Conservation (phyloP, 208 protist genomes). For the Lotmaria passim region DNA sequence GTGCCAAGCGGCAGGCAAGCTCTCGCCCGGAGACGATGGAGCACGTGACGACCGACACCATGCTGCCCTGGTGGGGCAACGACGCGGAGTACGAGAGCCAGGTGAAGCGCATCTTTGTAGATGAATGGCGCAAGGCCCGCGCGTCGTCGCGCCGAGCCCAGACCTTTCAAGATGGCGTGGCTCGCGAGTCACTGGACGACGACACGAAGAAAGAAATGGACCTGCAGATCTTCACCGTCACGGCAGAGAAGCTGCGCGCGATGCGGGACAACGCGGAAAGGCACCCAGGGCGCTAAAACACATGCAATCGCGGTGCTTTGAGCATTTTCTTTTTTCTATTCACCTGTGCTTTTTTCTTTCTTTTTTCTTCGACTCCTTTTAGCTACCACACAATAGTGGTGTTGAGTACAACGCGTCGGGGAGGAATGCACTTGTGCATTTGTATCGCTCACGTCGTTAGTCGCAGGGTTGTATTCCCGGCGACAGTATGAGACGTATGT, state of each 20-base stretch:
- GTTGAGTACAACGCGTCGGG: background rate
- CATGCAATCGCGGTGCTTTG: too few relatives aligned
- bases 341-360: constrained; percentile 13
- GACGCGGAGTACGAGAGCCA: constrained; percentile 87
- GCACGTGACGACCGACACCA: constrained; percentile 79
- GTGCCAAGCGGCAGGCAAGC: constrained; percentile 58
- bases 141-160: constrained; percentile 67
- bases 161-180: constrained; percentile 78
- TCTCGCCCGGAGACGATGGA: constrained; percentile 59
- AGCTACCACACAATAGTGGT: constrained; percentile 1
- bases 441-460: too few relatives aligned
- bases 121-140: constrained; percentile 81
- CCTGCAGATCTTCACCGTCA: constrained; percentile 88
- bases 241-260: constrained; percentile 67
- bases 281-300: constrained; percentile 34
- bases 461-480: background rate
- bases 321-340: background rate
- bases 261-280: constrained; percentile 80
- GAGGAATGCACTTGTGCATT: background rate
- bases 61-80: constrained; percentile 92
- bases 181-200: constrained; percentile 77
- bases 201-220: constrained; percentile 77
- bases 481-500: background rate
- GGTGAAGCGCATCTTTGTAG: constrained; percentile 90
- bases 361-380: background rate